Base-by-base conservation (phyloP, 345 rosid species). In the Aegle marmelos region DNA sequence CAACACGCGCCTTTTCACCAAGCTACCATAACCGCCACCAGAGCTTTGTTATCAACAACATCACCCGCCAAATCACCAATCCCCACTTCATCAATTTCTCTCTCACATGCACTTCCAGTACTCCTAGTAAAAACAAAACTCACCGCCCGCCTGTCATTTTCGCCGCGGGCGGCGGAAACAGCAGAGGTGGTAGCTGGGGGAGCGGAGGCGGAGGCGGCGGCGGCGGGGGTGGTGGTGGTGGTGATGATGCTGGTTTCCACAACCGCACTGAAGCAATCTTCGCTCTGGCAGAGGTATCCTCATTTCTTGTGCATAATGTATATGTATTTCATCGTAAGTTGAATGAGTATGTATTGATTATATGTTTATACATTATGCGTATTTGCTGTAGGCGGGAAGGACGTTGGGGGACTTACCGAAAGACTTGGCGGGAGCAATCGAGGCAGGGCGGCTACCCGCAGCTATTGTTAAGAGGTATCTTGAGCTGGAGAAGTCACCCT, bases 391-490 rank as follows among this genome's bases (percentile, higher is more conserved):
- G 92, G 91, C 36, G 54, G 87, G 89, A 53, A 83, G 88, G 74
- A 70, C 89, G 33, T 59, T 89, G 73, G 92, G 84, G 72, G 86
- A 85, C 80, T 75, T 91, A 83, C 93, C 96, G 2, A 82, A 82
- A 74, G 96, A 91, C 76, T 59, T 91, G 83, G 88, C 87, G n/a
- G 84, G 79, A 36, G 93, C 92, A 24, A 84, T 91, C 73, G 78
- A 83, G 50, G 83, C 84, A 0, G 93, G 96, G 74, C 80, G 79
- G 79, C 45, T 91, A 22, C 93, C 93, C 8, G 88, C 85, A 31
- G 79, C 89, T 6, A 86, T 90, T 63, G 86, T 89, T 5, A 19
- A 34, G 25, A 78, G 90, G 81, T 90, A 70, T 83, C 73, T 90
- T 14, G 93, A 90, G 80, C 84, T 90, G 73, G 92, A 91, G 81